These are phyloP conservation scores for Penicillium atrosanguineum DNA, from an alignment of 495 filamentous ascomycete genomes.

Conservation along the genomic window DNA sequence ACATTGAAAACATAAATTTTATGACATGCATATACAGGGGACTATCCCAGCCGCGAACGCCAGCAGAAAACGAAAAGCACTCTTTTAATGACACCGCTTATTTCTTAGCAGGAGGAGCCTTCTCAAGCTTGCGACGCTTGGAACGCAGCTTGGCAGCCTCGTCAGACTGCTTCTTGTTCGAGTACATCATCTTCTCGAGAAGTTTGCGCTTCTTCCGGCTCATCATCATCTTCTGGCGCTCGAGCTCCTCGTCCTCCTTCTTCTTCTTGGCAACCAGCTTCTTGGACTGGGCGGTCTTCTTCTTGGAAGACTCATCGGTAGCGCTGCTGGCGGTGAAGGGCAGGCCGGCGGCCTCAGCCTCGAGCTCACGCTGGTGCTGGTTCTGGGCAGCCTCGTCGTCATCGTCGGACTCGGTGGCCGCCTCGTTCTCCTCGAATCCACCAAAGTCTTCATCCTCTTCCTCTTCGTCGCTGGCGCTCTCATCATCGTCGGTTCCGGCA, in stretches of 20 bases:
- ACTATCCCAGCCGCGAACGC: slow-evolving; percentile 27
- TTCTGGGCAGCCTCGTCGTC: slow-evolving; percentile 50
- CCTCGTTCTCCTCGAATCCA: slow-evolving; percentile 40
- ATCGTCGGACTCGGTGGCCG: slow-evolving; percentile 47
- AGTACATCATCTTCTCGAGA: slow-evolving; percentile 88
- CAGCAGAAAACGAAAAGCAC: slow-evolving; percentile 9
- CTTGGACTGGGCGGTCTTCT: slow-evolving; percentile 63
- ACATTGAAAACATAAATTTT: slow-evolving; percentile 16
- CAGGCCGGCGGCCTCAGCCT: slow-evolving; percentile 75
- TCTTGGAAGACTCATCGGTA: slow-evolving; percentile 44
- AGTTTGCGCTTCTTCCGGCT: slow-evolving; percentile 87
- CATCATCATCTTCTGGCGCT: slow-evolving; percentile 90
- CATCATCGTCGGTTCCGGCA: slow-evolving; percentile 49
- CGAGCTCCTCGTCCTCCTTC: slow-evolving; percentile 78
- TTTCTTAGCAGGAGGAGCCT: slow-evolving; percentile 38
- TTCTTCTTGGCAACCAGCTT: slow-evolving; percentile 64
- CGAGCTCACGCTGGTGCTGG: slow-evolving; percentile 82
- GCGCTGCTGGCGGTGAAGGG: slow-evolving; percentile 41
- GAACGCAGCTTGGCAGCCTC: slow-evolving; percentile 70
- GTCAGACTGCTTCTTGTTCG: slow-evolving; percentile 77
- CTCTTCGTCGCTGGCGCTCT: slow-evolving; percentile 41
- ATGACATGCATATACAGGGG: slow-evolving; percentile 28
- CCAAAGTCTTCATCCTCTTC: slow-evolving; percentile 38
- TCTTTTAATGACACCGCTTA: slow-evolving; percentile 17
- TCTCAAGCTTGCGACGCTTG: slow-evolving; percentile 89